Evolutionary conservation across 2,329 filamentous ascomycete species (phyloP).

Genomic region (Setomelanomma holmii): DNA sequence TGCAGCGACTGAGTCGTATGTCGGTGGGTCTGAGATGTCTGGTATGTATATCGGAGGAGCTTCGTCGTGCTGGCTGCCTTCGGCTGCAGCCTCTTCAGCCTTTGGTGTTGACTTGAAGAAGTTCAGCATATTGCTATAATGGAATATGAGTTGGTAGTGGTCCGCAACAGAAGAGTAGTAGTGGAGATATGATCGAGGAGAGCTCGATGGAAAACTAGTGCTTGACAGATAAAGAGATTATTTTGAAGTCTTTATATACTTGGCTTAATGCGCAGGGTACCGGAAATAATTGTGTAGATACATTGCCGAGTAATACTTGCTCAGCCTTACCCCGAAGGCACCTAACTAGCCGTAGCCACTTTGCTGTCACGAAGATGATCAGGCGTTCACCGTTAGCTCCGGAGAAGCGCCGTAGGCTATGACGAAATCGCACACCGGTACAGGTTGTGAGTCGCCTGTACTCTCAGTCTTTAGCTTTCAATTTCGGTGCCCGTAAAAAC

Average conservation of each 20-base stretch:
- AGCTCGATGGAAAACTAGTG: too few species aligned
- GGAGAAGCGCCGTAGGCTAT: not conserved
- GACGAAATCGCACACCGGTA: too few species aligned
- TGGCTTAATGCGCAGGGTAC: too few species aligned
- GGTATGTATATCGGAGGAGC: conserved; percentile 11
- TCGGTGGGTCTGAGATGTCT: conserved; percentile 3
- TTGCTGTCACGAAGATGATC: not conserved
- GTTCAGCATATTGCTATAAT: not conserved
- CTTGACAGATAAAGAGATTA: too few species aligned
- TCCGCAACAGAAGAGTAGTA: too few species aligned
- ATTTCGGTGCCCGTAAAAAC: too few species aligned
- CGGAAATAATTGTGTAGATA: too few species aligned
- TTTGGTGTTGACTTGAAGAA: not conserved
- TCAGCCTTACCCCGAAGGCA: not conserved
- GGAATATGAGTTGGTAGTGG: not conserved
- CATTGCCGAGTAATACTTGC: too few species aligned
- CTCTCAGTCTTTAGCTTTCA: not conserved
- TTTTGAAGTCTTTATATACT: too few species aligned
- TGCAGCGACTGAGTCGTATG: conserved; percentile 12
- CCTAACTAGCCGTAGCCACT: not conserved
- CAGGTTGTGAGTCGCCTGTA: too few species aligned
- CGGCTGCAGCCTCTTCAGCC: not conserved
- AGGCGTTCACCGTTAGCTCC: not conserved
- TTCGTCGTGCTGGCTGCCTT: not conserved
- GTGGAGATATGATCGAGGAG: too few species aligned